phyloP scores from a whole-genome alignment of 1,284 basidiomycete species.

The Moesziomyces globuligerus region DNA sequence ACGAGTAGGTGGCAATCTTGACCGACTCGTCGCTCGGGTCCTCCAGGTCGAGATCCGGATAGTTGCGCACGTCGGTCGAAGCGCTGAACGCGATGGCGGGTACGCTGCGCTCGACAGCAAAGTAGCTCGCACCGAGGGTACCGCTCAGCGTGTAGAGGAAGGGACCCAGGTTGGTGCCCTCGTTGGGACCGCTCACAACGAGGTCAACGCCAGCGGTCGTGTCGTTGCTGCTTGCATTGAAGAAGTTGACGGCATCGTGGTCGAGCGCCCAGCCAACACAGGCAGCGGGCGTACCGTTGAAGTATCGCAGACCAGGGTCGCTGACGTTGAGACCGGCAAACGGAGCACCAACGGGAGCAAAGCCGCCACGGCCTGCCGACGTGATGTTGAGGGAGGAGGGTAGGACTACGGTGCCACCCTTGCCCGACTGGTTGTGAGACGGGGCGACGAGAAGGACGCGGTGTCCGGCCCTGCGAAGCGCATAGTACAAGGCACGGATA shows the following conservation, averaged over 20 bases:
- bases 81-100: slow-evolving; percentile 60
- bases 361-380: slow-evolving; percentile 47
- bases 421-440: slow-evolving; percentile 55
- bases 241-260: slow-evolving; percentile 42
- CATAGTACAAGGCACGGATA: slow-evolving; percentile 58
- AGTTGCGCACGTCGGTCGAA: slow-evolving; percentile 37
- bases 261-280: slow-evolving; percentile 48
- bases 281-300: slow-evolving; percentile 56
- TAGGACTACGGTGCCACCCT: slow-evolving; percentile 58
- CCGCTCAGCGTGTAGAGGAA: slow-evolving; percentile 59
- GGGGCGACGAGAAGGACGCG: slow-evolving; percentile 54
- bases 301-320: slow-evolving; percentile 47
- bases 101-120: slow-evolving; percentile 46
- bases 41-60: slow-evolving; percentile 41
- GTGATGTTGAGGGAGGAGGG: slow-evolving; percentile 50
- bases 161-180: slow-evolving; percentile 51
- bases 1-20: slow-evolving; percentile 47
- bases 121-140: slow-evolving; percentile 57
- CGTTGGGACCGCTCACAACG: slow-evolving; percentile 45
- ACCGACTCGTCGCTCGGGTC: slow-evolving; percentile 49
- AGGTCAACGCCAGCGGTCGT: slow-evolving; percentile 35
- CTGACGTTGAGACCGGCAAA: slow-evolving; percentile 38
- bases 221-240: slow-evolving; percentile 29
- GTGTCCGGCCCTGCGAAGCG: slow-evolving; percentile 57
- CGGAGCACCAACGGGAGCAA: slow-evolving; percentile 36